Evolutionary conservation across 2,329 filamentous ascomycete species (phyloP).

Genomic region (Ciborinia camelliae): DNA sequence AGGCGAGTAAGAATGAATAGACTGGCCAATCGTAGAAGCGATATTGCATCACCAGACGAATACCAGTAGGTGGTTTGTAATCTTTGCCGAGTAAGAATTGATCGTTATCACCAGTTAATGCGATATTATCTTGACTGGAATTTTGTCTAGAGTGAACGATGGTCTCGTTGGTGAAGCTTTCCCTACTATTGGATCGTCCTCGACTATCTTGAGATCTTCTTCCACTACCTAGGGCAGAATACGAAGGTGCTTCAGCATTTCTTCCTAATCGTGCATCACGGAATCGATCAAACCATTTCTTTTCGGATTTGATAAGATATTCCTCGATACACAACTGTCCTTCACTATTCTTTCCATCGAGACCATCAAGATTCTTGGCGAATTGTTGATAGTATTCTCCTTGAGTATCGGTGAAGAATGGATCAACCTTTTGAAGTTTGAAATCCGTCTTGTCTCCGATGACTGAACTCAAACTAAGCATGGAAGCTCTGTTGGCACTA

Average conservation of each 20-base stretch:
- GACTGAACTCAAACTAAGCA: constrained; percentile 47
- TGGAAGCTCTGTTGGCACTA: constrained; percentile 36
- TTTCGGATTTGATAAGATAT: constrained; percentile 62
- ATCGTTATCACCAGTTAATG: constrained; percentile 17
- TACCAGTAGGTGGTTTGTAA: constrained; percentile 54
- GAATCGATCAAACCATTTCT: constrained; percentile 61
- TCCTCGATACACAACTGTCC: constrained; percentile 61
- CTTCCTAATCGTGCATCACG: constrained; percentile 34
- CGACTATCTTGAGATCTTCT: constrained; percentile 45
- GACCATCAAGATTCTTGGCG: constrained; percentile 52
- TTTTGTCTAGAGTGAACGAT: constrained; percentile 19
- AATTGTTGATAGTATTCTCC: constrained; percentile 59
- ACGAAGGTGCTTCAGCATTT: not conserved
- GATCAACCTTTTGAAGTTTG: constrained; percentile 62
- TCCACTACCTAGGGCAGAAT: constrained; percentile 4
- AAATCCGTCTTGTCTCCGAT: constrained; percentile 60
- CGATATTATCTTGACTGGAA: constrained; percentile 16
- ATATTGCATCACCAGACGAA: constrained; percentile 53
- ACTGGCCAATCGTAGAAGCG: constrained; percentile 62
- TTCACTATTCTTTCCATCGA: constrained; percentile 55
- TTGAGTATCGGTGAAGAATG: constrained; percentile 63
- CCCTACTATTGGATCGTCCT: constrained; percentile 12
- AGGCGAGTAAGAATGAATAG: constrained; percentile 58
- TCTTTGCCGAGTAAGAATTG: constrained; percentile 50
- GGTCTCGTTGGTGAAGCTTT: constrained; percentile 11